Percentiles rank a stretch among this genome's conserved stretches.
phyloP scores from a whole-genome alignment of 2,329 filamentous ascomycete species.

The Fusarium annulatum region DNA sequence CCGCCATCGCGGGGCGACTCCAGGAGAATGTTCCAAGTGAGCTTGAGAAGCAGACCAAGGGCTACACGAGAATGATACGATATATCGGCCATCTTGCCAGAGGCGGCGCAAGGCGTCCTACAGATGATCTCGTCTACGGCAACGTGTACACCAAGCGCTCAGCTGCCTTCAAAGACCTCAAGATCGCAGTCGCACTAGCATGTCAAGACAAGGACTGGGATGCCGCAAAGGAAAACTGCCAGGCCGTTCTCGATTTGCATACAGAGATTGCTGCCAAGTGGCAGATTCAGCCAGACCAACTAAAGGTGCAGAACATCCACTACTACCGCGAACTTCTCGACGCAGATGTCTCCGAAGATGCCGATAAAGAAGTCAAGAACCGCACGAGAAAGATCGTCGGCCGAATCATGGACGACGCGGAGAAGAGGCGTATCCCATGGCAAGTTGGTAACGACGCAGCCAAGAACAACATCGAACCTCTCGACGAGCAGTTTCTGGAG shows the following conservation, averaged over 20 bases:
- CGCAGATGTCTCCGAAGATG: background rate
- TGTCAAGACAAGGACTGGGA: background rate
- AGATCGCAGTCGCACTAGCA: background rate
- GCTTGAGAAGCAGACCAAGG: slow-evolving; percentile 8
- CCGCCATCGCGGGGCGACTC: background rate
- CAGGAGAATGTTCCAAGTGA: background rate
- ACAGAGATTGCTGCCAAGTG: background rate
- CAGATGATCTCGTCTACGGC: slow-evolving; percentile 5
- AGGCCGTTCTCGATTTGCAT: background rate
- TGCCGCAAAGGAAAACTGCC: background rate
- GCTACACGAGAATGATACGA: background rate
- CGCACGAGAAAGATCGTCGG: background rate
- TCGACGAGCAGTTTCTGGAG: slow-evolving; percentile 4
- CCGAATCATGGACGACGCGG: slow-evolving; percentile 1
- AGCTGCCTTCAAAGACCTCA: slow-evolving; percentile 12
- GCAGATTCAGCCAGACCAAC: background rate
- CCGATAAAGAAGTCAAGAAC: background rate
- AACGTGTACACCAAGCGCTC: slow-evolving; percentile 25
- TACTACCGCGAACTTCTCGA: background rate
- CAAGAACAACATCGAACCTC: background rate
- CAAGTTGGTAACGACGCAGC: slow-evolving; percentile 4
- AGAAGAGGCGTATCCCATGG: slow-evolving; percentile 3
- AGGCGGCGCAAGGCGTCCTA: background rate
- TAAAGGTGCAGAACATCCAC: slow-evolving; percentile 14
- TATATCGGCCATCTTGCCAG: background rate